Evolutionary conservation across 495 filamentous ascomycete species (phyloP), one percentile per base, ranked within the genome.

Genomic region (Bathelium albidoporum): DNA sequence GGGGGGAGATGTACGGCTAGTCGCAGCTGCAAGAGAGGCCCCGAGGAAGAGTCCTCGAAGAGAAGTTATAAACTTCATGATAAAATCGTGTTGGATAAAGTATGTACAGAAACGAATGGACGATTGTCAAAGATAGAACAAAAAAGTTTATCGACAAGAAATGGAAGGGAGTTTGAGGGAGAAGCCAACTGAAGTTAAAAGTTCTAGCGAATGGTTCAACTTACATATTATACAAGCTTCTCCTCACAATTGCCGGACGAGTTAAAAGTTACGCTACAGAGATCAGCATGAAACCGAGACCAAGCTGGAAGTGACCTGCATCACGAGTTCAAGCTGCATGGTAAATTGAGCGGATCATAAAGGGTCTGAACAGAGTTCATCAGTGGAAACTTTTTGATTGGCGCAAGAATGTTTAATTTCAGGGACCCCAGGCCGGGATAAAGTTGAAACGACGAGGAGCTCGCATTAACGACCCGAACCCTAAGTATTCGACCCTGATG

Each of bases 1-100:
- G 0, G 83, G 83, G 2, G 82, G 69, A n/a, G 75, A 73, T 18
- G 77, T 82, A 41, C 82, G 78, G 43, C 72, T 70, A 36, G 71
- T 73, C 18, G 77, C 75, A 36, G 74, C 64, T 58, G 65, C 75
- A 14, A 76, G 52, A 28, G 68, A 65, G 24, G 71, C 71, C 43
- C 49, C 24, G 16, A 55, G 24, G 49, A 29, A 9, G 49, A 55
- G 4, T 12, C 22, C 49, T 55, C 24, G 49, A 29, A 55, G 49
- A 29, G 20, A 29, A 5, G 49, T 28, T 55, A 16, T 55, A 24
- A 55, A 9, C 16, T 55, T 55, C 49, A 55, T 55, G 20, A 55
- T 29, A 20, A 55, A 29, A 55, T 28, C 10, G 9, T 11, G 24
- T 26, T 11, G 20, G 5, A 7, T 10, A 20, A n/a, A 49, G 5